phyloP scores from a whole-genome alignment of 2,329 filamentous ascomycete genomes.

The Botrytis cinerea region DNA sequence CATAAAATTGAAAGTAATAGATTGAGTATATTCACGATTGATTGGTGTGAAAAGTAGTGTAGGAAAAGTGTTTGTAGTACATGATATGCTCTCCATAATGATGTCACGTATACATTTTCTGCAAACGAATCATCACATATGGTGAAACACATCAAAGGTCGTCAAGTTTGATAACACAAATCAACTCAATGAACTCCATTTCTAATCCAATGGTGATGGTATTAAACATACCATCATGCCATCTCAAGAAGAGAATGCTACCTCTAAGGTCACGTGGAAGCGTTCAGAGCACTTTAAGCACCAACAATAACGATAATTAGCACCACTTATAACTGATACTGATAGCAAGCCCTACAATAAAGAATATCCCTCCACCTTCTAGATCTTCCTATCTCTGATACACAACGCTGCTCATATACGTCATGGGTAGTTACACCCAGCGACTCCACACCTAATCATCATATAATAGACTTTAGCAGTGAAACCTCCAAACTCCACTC shows the following conservation, averaged over 20 bases:
- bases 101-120: background rate
- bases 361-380: background rate
- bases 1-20: background rate
- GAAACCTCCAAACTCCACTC: background rate
- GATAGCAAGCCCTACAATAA: background rate
- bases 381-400: background rate
- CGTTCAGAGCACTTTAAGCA: background rate
- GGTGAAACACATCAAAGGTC: background rate
- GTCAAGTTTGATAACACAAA: background rate
- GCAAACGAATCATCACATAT: background rate
- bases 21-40: background rate
- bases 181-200: accelerated
- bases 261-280: background rate
- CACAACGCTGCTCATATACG: background rate
- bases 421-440: background rate
- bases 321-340: background rate
- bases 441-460: background rate
- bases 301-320: background rate
- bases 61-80: background rate
- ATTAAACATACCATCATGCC: background rate
- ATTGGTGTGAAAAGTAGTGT: background rate
- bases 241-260: background rate
- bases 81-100: background rate
- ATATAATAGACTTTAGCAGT: background rate
- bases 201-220: accelerated